These are phyloP conservation scores for Talaromyces sp. DNA, from an alignment of 2,329 filamentous ascomycete genomes.

Conservation along the genomic window DNA sequence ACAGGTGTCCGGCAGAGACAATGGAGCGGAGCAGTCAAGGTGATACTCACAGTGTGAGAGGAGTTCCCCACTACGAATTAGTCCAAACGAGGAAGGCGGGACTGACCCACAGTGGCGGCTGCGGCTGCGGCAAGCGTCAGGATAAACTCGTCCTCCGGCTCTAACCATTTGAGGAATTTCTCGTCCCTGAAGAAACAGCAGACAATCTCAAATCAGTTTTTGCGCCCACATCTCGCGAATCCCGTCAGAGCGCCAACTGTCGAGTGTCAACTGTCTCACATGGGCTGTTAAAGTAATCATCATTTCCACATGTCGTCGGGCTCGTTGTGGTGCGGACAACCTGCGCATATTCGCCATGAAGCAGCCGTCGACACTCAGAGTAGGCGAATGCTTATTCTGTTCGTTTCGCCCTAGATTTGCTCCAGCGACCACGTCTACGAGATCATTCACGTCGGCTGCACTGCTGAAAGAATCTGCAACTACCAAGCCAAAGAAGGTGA, in stretches of 20 bases:
- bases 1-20: neutral
- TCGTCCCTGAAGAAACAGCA: neutral
- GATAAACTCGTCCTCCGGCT: slow-evolving; percentile 8
- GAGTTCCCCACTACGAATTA: slow-evolving; percentile 29
- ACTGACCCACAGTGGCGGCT: slow-evolving; percentile 6
- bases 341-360: slow-evolving; percentile 1
- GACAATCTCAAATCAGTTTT: neutral
- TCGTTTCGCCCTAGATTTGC: slow-evolving; percentile 31
- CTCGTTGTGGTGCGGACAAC: neutral
- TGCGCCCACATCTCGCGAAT: neutral
- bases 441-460: slow-evolving; percentile 32
- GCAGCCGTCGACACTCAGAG: slow-evolving; percentile 23
- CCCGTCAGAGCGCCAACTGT: neutral
- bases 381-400: slow-evolving; percentile 42
- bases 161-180: slow-evolving; percentile 4
- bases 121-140: slow-evolving; percentile 9
- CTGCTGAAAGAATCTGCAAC: neutral
- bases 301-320: neutral
- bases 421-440: slow-evolving; percentile 23
- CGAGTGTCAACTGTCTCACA: neutral
- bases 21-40: neutral
- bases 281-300: neutral
- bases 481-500: neutral
- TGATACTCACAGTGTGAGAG: slow-evolving; percentile 13
- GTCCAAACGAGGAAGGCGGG: slow-evolving; percentile 10